Conservation (phyloP, 116 monocot species). For the Dioscorea cayenensis region DNA sequence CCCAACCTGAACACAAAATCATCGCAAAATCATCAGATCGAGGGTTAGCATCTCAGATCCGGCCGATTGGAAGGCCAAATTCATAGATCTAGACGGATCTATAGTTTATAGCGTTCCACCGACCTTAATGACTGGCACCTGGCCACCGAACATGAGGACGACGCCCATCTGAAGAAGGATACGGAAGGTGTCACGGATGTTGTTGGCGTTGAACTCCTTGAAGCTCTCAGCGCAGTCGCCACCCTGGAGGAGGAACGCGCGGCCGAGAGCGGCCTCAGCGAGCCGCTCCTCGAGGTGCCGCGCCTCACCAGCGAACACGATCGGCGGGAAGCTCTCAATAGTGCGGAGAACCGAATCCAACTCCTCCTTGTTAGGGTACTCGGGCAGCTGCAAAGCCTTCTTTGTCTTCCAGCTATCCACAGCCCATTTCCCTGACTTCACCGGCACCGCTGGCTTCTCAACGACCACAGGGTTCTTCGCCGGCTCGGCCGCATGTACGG, state of each 20-base stretch:
- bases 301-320: constrained; percentile 60
- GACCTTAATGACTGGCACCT: constrained; percentile 54
- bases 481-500: constrained; percentile 39
- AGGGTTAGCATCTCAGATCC: neutral
- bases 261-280: constrained; percentile 43
- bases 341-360: constrained; percentile 34
- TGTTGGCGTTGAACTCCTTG: constrained; percentile 55
- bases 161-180: constrained; percentile 51
- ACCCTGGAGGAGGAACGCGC: constrained; percentile 42
- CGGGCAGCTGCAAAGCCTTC: constrained; percentile 43
- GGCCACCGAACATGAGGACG: constrained; percentile 56
- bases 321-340: constrained; percentile 46
- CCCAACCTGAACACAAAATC: constrained; percentile 48
- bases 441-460: neutral
- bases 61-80: neutral
- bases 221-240: constrained; percentile 66
- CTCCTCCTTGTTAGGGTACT: constrained; percentile 33
- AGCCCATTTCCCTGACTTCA: constrained; percentile 17
- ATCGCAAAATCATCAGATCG: neutral
- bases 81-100: neutral
- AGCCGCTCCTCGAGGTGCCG: constrained; percentile 39
- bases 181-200: constrained; percentile 58
- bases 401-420: constrained; percentile 36
- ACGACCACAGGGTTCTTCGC: constrained; percentile 8
- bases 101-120: neutral